Evolutionary conservation across 1,284 basidiomycete species (phyloP).

Genomic region (Porogramme epimiltina): DNA sequence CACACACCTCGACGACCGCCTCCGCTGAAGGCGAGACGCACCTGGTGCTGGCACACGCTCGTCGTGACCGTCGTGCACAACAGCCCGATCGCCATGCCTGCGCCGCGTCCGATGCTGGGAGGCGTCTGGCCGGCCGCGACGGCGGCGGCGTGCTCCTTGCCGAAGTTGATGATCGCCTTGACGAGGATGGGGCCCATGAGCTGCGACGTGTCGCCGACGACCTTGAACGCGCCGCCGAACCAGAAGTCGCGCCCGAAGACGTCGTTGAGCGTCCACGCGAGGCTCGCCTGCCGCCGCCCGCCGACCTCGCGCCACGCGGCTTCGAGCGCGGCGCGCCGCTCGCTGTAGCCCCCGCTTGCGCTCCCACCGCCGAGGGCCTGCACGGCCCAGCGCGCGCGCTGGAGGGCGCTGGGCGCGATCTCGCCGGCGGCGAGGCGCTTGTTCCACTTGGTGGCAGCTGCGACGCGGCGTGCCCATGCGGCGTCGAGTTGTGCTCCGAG

Average conservation of each 20-base stretch:
- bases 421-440: constrained; percentile 49
- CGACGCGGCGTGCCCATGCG: constrained; percentile 49
- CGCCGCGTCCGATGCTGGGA: constrained; percentile 63
- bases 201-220: constrained; percentile 57
- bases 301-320: constrained; percentile 50
- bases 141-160: constrained; percentile 47
- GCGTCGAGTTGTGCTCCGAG: constrained; percentile 53
- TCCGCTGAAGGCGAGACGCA: constrained; percentile 21
- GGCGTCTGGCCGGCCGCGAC: constrained; percentile 32
- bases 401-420: constrained; percentile 39
- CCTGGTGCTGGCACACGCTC: constrained; percentile 65
- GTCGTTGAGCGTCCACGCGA: constrained; percentile 74
- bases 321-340: constrained; percentile 41
- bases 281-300: constrained; percentile 53
- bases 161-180: constrained; percentile 71
- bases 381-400: constrained; percentile 48
- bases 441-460: constrained; percentile 58
- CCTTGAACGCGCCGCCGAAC: constrained; percentile 63
- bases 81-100: constrained; percentile 74
- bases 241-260: constrained; percentile 71
- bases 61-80: constrained; percentile 62
- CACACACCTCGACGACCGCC: neutral
- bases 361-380: constrained; percentile 29
- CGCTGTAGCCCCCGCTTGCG: constrained; percentile 24
- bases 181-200: constrained; percentile 69